Base-by-base conservation (phyloP, 2,329 filamentous ascomycete genomes). In the Teratosphaeria zuluensis region DNA sequence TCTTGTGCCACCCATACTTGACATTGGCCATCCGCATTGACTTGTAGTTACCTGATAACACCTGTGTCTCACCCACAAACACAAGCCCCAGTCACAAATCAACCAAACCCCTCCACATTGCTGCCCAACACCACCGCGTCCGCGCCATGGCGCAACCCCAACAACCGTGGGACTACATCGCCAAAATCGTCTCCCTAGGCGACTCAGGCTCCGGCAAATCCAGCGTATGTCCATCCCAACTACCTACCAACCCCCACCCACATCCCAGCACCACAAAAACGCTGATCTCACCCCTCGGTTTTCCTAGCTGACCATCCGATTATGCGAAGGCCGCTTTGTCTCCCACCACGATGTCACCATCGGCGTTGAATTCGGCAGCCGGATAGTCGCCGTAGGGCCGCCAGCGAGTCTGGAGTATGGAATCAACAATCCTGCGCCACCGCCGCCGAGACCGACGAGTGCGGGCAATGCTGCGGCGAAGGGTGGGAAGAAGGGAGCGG, bases 171-270 rank as follows among this genome's bases (percentile, higher is more conserved):
- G 91, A 97, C 79, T 97, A 95, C 80, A 99, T 97, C 73, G 92
- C 92, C 75, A 99, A 99, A 77, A 89, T 99, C 69, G 92, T 97
- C 72, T 95, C 90, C 78, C 91, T 99, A 70, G 94, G 94, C 74
- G 94, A 97, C 78, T 94, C 89, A 53, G 94, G 92, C 72, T 95
- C 90, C 72, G 94, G 94, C 70, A 99, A 99, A 80, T 95, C 90
- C 59, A 84, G 81, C 73, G 82, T 84, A 75, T 64, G 78, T 53
- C n/a, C n/a, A n/a, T n/a, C n/a, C n/a, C n/a, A n/a, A n/a, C n/a
- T n/a, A n/a, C n/a, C n/a, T n/a, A n/a, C n/a, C n/a, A n/a, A n/a
- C n/a, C n/a, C n/a, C n/a, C n/a, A n/a, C n/a, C n/a, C n/a, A n/a
- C n/a, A n/a, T n/a, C n/a, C 58, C 53, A 52, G 35, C 52, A 53